Conservation (phyloP, 2,329 filamentous ascomycete genomes). For the Zymoseptoria brevis region DNA sequence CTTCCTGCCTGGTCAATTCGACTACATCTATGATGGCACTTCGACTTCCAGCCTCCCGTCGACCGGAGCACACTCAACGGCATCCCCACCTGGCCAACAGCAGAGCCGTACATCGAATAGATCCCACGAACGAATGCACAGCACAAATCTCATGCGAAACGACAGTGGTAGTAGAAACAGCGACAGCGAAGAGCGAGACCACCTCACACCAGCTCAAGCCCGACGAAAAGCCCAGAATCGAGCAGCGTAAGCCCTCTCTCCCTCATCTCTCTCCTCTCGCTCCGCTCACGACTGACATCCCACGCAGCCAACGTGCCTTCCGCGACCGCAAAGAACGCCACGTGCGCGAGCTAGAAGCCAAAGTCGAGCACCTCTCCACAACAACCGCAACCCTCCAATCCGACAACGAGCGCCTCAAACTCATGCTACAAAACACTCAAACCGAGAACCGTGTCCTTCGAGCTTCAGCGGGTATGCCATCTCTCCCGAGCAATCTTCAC, state of each 20-base stretch:
- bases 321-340: constrained; percentile 92
- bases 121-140: not conserved
- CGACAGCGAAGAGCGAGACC: constrained; percentile 42
- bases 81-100: not conserved
- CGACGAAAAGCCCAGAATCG: constrained; percentile 62
- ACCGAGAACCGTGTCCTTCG: constrained; percentile 92
- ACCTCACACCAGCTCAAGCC: constrained; percentile 43
- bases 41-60: not conserved
- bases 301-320: constrained; percentile 80
- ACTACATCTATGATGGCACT: constrained; percentile 5
- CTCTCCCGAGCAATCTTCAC: constrained; percentile 6
- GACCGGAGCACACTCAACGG: not conserved
- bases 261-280: not conserved
- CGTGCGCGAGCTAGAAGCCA: constrained; percentile 84
- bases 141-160: not conserved
- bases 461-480: constrained; percentile 38
- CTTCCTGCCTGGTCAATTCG: constrained; percentile 5
- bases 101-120: constrained; percentile 1
- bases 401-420: constrained; percentile 81
- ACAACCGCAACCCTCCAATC: constrained; percentile 63
- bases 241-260: constrained; percentile 53
- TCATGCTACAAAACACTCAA: constrained; percentile 71
- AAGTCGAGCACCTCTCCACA: constrained; percentile 69
- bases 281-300: constrained; percentile 1
- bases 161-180: constrained; percentile 25